Evolutionary conservation across 352 stramenopile species (phyloP).

Genomic region (Pythium rishiriense): DNA sequence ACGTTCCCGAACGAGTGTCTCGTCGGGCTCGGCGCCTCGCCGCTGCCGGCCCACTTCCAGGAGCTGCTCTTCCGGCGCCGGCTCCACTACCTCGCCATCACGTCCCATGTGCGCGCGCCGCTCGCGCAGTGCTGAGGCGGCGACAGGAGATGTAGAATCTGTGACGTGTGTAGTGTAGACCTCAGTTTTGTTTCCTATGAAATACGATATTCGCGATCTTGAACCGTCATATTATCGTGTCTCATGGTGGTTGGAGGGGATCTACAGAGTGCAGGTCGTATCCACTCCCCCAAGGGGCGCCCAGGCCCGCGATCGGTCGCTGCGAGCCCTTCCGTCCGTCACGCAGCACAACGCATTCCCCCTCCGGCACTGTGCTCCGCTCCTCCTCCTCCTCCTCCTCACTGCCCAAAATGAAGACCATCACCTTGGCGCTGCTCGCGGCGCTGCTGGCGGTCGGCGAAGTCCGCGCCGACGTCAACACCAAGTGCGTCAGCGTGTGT

Average conservation of each 20-base stretch:
- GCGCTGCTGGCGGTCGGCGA: constrained; percentile 1
- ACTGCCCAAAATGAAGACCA: constrained; percentile 1
- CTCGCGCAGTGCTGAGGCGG: constrained; percentile 37
- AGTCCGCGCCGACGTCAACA: neutral
- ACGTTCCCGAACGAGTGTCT: constrained; percentile 43
- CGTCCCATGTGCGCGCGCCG: constrained; percentile 29
- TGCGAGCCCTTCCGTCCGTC: neutral
- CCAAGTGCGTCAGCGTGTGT: constrained; percentile 13
- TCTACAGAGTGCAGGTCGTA: neutral
- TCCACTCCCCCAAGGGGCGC: neutral
- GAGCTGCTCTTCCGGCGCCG: constrained; percentile 37
- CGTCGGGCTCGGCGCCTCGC: constrained; percentile 43
- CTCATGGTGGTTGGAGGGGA: neutral
- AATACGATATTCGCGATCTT: neutral
- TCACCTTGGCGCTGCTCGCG: constrained; percentile 3
- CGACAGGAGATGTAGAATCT: too few relatives aligned
- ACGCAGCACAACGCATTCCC: neutral
- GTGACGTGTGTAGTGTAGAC: neutral
- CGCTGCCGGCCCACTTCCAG: constrained; percentile 37
- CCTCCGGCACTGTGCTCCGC: neutral
- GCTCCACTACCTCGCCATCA: constrained; percentile 41
- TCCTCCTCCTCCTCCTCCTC: neutral
- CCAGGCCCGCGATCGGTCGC: neutral
- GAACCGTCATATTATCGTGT: neutral
- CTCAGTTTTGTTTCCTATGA: neutral